Conservation (phyloP, 805 yeast species). For the Citeromyces nyonsensis region DNA sequence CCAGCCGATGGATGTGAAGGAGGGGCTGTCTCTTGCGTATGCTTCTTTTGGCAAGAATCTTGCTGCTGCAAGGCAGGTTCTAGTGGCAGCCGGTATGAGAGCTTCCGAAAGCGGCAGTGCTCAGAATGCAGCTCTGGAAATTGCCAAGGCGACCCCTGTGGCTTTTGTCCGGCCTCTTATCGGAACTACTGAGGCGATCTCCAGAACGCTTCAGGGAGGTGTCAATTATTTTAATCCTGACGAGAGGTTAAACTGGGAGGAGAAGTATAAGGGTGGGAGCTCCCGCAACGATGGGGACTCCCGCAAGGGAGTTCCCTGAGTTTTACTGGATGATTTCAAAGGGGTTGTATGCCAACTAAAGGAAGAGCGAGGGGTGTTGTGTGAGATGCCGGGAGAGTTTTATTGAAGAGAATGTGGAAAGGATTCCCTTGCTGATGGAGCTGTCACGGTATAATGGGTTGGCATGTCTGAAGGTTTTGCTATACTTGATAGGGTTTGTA, state of each 20-base stretch:
- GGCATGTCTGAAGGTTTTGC: too few species aligned
- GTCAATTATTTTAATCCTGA: slow-evolving; percentile 66
- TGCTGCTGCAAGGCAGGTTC: slow-evolving; percentile 45
- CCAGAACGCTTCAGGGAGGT: slow-evolving; percentile 70
- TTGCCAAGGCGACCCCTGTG: slow-evolving; percentile 68
- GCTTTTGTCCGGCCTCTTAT: slow-evolving; percentile 73
- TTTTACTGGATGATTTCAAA: too few species aligned
- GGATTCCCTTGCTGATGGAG: too few species aligned
- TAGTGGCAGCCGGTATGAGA: slow-evolving; percentile 42
- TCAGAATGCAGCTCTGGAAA: slow-evolving; percentile 48
- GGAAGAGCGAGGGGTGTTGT: too few species aligned
- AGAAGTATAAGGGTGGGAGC: slow-evolving; percentile 43
- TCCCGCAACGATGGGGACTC: too few species aligned
- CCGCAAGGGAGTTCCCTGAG: too few species aligned
- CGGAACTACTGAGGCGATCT: slow-evolving; percentile 85
- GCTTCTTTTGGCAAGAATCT: slow-evolving; percentile 56
- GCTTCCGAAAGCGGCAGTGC: slow-evolving; percentile 52
- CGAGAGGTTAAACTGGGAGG: slow-evolving; percentile 39
- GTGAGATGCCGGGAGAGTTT: too few species aligned
- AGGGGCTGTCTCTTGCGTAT: slow-evolving; percentile 69
- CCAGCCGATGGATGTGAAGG: slow-evolving; percentile 59
- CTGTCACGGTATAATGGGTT: too few species aligned
- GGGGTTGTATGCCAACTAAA: too few species aligned
- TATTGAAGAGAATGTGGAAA: too few species aligned
- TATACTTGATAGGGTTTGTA: too few species aligned